Conservation (phyloP, 805 yeast species). For the Yamadazyma akitaensis region DNA sequence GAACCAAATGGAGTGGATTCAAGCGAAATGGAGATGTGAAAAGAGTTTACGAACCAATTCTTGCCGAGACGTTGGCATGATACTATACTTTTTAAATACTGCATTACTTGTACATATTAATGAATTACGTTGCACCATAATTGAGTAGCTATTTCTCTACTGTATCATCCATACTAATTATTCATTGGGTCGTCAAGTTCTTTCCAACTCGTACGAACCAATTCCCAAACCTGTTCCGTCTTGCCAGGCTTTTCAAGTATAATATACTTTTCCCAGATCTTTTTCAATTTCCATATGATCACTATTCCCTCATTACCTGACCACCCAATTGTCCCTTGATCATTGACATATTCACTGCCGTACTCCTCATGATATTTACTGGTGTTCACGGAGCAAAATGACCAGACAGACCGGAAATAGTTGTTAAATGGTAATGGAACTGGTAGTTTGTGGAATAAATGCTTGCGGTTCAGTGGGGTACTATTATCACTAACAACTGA, state of each 20-base stretch:
- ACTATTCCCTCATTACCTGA: constrained; percentile 68
- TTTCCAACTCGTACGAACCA: constrained; percentile 26
- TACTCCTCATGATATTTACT: constrained; percentile 33
- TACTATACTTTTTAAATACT: no score
- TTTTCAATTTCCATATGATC: constrained; percentile 68
- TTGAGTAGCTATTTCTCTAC: background rate
- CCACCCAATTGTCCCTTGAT: constrained; percentile 59
- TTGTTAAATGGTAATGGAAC: constrained; percentile 55
- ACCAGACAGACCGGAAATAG: constrained; percentile 85
- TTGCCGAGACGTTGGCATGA: constrained; percentile 29
- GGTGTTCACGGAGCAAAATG: constrained; percentile 71
- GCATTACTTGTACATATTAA: background rate
- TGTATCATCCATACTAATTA: background rate
- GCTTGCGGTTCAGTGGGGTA: constrained; percentile 50
- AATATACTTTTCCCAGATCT: constrained; percentile 84
- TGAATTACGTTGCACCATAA: background rate
- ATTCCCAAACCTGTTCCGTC: constrained; percentile 16
- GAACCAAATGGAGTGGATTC: constrained; percentile 38
- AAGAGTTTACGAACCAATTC: constrained; percentile 26
- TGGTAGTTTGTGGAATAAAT: constrained; percentile 61
- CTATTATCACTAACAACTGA: constrained; percentile 3
- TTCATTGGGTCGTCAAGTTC: constrained; percentile 17
- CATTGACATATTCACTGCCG: constrained; percentile 15
- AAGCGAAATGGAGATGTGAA: background rate
- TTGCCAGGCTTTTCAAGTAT: constrained; percentile 49